These are phyloP conservation scores for Phytophthora cactorum DNA, from an alignment of 352 stramenopile genomes.

Conservation along the genomic window DNA sequence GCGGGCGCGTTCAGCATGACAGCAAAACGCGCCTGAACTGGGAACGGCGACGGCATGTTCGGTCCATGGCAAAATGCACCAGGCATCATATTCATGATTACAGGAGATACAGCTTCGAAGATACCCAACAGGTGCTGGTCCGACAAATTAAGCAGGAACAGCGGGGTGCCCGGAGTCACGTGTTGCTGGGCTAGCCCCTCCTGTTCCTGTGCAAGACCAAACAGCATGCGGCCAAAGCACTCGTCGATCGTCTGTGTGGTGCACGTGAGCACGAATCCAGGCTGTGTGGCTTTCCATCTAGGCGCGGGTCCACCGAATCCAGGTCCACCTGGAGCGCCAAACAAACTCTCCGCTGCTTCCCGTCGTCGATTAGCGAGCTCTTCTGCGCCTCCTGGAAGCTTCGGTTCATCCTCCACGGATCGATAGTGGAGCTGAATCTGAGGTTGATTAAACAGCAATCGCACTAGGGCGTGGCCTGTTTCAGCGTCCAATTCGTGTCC, in stretches of 20 bases:
- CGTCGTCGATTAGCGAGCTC: slow-evolving; percentile 76
- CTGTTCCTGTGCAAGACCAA: slow-evolving; percentile 78
- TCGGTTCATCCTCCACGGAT: slow-evolving; percentile 84
- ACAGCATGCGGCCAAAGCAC: slow-evolving; percentile 87
- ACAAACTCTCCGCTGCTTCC: slow-evolving; percentile 77
- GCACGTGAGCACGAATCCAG: slow-evolving; percentile 88
- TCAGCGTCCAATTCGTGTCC: slow-evolving; percentile 71
- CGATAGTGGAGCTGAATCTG: slow-evolving; percentile 86
- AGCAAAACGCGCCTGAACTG: slow-evolving; percentile 77
- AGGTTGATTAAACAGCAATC: slow-evolving; percentile 81
- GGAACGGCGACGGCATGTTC: slow-evolving; percentile 65
- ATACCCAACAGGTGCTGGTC: slow-evolving; percentile 86
- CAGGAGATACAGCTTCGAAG: slow-evolving; percentile 83
- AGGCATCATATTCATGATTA: slow-evolving; percentile 80
- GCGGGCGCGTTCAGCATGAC: slow-evolving; percentile 78
- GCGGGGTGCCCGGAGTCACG: slow-evolving; percentile 73
- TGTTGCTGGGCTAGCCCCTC: slow-evolving; percentile 67
- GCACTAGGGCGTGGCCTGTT: slow-evolving; percentile 73
- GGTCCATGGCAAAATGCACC: slow-evolving; percentile 70
- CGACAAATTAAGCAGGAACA: slow-evolving; percentile 88
- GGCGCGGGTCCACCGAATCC: slow-evolving; percentile 40
- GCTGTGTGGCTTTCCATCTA: slow-evolving; percentile 54
- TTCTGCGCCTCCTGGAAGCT: slow-evolving; percentile 71
- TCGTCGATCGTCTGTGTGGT: slow-evolving; percentile 86
- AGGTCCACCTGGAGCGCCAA: slow-evolving; percentile 31